These are phyloP conservation scores for Parastagonospora nodorum DNA, from an alignment of 2,329 filamentous ascomycete species.

Conservation along the genomic window DNA sequence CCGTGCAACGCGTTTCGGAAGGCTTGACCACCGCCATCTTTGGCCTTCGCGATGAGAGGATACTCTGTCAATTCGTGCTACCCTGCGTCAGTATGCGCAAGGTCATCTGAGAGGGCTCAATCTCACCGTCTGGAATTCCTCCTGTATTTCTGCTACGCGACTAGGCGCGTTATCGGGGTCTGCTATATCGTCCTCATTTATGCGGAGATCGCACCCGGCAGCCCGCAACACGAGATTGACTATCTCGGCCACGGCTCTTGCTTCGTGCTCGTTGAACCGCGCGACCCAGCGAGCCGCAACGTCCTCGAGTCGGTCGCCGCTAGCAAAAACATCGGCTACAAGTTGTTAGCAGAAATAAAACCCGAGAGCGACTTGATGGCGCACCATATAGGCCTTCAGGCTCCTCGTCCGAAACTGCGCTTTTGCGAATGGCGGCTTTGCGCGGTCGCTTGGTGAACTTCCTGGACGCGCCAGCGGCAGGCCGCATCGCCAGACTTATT, in stretches of 20 bases:
- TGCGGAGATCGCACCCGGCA: slow-evolving; percentile 78
- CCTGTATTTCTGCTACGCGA: slow-evolving; percentile 82
- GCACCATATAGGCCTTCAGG: slow-evolving; percentile 63
- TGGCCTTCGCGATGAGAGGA: slow-evolving; percentile 82
- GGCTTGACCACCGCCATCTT: slow-evolving; percentile 72
- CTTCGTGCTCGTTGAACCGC: slow-evolving; percentile 61
- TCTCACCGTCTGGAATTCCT: slow-evolving; percentile 78
- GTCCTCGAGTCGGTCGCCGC: slow-evolving; percentile 59
- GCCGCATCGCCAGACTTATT: slow-evolving; percentile 60
- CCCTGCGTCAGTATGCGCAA: slow-evolving; percentile 15
- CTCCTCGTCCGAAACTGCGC: slow-evolving; percentile 55
- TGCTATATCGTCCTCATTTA: slow-evolving; percentile 81
- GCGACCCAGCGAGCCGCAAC: slow-evolving; percentile 63
- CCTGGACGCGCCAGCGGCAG: slow-evolving; percentile 47
- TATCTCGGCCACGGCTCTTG: slow-evolving; percentile 60
- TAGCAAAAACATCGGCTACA: slow-evolving; percentile 64
- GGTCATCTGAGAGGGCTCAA: not conserved
- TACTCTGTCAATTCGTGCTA: slow-evolving; percentile 85
- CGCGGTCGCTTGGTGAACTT: slow-evolving; percentile 48
- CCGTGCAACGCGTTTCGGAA: slow-evolving; percentile 78
- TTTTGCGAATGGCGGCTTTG: slow-evolving; percentile 58
- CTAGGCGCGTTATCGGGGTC: slow-evolving; percentile 86
- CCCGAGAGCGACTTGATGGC: not conserved
- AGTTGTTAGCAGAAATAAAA: not conserved
- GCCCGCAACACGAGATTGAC: slow-evolving; percentile 68